phyloP scores from a whole-genome alignment of 345 rosid genomes.

The Clausena lansium region DNA sequence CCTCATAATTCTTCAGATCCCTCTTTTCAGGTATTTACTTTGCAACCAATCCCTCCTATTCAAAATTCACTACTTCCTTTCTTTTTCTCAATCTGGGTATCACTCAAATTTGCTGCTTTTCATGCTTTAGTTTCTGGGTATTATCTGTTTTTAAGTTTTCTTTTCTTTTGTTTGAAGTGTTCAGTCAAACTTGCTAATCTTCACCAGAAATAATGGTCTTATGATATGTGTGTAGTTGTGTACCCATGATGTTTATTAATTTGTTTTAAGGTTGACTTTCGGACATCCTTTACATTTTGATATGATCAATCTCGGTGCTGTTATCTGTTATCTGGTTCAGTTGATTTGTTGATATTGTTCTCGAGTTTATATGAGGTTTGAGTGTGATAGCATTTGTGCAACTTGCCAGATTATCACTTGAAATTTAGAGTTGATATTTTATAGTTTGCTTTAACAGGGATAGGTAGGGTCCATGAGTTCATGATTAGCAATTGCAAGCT shows the following conservation, averaged over 20 bases:
- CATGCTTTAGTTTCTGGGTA: conserved; percentile 6
- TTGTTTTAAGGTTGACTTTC: background rate
- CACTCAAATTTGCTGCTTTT: background rate
- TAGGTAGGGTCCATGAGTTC: background rate
- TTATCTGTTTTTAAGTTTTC: background rate
- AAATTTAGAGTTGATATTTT: background rate
- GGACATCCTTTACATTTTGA: background rate
- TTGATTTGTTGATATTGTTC: background rate
- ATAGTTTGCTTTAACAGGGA: background rate
- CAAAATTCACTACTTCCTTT: background rate
- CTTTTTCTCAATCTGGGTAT: conserved; percentile 1
- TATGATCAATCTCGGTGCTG: background rate
- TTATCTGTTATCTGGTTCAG: background rate
- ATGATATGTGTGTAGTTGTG: background rate
- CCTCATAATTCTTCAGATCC: conserved; percentile 83
- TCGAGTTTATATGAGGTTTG: background rate
- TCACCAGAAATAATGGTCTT: background rate
- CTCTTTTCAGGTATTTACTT: conserved; percentile 70
- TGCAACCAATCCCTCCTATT: background rate
- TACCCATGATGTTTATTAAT: background rate
- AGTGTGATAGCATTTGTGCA: background rate
- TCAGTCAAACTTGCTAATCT: background rate
- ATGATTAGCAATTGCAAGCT: background rate
- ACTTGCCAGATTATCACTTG: background rate
- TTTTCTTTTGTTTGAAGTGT: background rate